phyloP scores from a whole-genome alignment of 257 asterid genomes.

The Nicotiana paniculata region DNA sequence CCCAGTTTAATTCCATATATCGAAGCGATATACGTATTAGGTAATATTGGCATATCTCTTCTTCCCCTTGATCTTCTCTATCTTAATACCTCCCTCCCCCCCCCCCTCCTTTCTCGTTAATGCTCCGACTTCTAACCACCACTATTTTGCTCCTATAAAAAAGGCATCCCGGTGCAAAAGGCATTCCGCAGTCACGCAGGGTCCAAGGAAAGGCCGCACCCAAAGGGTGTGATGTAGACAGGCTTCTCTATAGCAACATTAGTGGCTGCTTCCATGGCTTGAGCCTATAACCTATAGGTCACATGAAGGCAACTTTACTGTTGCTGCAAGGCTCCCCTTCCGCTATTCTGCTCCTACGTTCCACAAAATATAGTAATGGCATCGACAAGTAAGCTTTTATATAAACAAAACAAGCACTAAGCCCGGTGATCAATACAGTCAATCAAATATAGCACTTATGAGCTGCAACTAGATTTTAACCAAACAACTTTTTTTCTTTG shows the following conservation, averaged over 20 bases:
- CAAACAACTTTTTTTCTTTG: not conserved
- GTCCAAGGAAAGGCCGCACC: no score
- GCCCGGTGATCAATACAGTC: not conserved
- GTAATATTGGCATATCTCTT: not conserved
- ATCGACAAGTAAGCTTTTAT: not conserved
- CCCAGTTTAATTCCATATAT: not conserved
- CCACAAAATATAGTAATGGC: not conserved
- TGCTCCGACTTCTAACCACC: not conserved
- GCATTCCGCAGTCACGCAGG: no score
- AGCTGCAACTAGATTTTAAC: not conserved
- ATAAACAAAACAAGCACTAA: not conserved
- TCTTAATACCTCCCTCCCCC: not conserved
- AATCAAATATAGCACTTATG: not conserved
- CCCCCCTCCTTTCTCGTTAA: not conserved
- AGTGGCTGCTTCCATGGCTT: no score
- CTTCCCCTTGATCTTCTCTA: not conserved
- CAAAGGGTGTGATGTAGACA: no score
- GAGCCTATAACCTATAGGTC: no score
- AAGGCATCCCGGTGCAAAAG: no score
- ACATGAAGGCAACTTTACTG: no score
- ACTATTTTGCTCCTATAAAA: not conserved
- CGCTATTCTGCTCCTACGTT: not conserved
- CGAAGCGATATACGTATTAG: not conserved
- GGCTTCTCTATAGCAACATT: no score
- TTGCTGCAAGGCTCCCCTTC: no score